Conservation (phyloP, 139 green algal species). For the Volvox reticuliferus region DNA sequence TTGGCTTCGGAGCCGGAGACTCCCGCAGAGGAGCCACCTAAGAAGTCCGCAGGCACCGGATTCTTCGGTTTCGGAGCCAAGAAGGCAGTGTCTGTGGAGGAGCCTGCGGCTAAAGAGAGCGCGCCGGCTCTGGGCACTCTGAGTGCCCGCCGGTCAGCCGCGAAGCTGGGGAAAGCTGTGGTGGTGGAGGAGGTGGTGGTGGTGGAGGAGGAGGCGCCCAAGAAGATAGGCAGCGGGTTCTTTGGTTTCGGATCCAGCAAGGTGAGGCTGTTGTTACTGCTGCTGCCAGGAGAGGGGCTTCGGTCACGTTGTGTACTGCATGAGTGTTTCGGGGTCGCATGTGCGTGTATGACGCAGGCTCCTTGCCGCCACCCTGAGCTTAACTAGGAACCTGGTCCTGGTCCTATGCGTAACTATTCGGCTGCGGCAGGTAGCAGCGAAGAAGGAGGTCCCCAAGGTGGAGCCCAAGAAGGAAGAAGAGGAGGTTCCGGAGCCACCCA, state of each 20-base stretch:
- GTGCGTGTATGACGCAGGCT: too few relatives aligned
- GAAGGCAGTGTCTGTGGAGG: neutral
- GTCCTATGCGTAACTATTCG: too few relatives aligned
- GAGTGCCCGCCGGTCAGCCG: slow-evolving; percentile 4
- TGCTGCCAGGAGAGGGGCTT: too few relatives aligned
- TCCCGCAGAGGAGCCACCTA: neutral
- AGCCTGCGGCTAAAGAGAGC: neutral
- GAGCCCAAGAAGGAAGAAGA: neutral
- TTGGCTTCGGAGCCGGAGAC: too few relatives aligned
- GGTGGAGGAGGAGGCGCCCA: slow-evolving; percentile 28
- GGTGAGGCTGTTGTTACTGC: too few relatives aligned
- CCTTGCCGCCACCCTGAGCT: too few relatives aligned
- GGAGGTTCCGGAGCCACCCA: neutral
- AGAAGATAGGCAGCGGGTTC: slow-evolving; percentile 34
- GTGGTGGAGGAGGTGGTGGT: neutral
- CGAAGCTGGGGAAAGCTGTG: neutral
- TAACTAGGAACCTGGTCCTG: too few relatives aligned
- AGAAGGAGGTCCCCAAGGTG: too few relatives aligned
- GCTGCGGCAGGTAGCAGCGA: too few relatives aligned
- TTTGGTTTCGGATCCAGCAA: slow-evolving; percentile 27
- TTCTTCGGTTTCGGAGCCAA: slow-evolving; percentile 40
- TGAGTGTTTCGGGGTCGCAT: too few relatives aligned
- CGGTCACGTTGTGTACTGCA: too few relatives aligned
- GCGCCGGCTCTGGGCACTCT: neutral
- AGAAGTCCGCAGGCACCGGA: slow-evolving; percentile 10